Base-by-base conservation (phyloP, 345 rosid species). In the Sonneratia caseolaris region DNA sequence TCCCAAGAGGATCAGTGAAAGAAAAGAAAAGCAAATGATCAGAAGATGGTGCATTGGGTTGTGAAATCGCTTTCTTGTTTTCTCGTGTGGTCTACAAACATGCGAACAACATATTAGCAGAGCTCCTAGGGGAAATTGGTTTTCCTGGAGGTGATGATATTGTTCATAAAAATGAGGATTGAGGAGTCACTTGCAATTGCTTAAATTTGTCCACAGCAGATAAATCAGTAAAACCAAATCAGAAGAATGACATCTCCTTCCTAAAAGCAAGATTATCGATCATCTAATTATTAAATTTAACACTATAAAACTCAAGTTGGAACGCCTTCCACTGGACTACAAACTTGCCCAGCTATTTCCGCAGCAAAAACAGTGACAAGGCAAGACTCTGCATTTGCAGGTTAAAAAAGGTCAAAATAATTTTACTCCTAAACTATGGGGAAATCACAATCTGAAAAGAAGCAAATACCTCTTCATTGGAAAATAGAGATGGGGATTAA, bases 1-100 rank as follows among this genome's bases (percentile, higher is more conserved):
- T 95, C 27, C 98, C 99, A 35, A 84, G 97, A 74, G 94, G 91
- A 9, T 79, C 92, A 5, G 84, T 76, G 59, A 86, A 89, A 68
- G 86, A 81, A 36, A 93, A 84, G 82, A 89, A 88, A 75, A 49
- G 22, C 72, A 68, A 70, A 61, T 88, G 76, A 78, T 65, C 43
- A 19, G 49, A 15, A 42, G 24, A 68, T 21, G 66, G 36, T 66
- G 68, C 68, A 67, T 10, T 42, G 32, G 69, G 47, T 37, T 18
- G 47, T 37, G 69, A 42, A 66, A 43, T 36, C 21, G 5, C 35
- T 62, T 57, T n/a, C 35, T n/a, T 57, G 32, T 57, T 57, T 22
- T n/a, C 35, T n/a, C n/a, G 64, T 57, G 9, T 21, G n/a, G 64
- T 57, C 13, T 57, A 57, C 64, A n/a, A 57, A 57, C 14, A 57